Evolutionary conservation across 2,329 filamentous ascomycete genomes (phyloP), one percentile per base, ranked within the genome.

Genomic region (Fusarium ambrosium): DNA sequence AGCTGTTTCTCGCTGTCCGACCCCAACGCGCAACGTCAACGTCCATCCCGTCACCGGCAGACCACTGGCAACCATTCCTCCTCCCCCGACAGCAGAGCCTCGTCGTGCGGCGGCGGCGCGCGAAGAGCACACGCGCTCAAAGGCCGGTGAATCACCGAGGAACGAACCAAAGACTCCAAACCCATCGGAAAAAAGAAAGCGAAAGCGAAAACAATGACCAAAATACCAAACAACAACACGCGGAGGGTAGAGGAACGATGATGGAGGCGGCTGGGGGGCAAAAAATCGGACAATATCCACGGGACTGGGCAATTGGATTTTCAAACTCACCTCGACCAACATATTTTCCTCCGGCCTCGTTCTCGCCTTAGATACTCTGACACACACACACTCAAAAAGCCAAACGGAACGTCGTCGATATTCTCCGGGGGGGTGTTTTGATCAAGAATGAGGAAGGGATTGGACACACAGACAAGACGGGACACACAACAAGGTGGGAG

Each of bases 271-370:
- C 29, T 22, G 32, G 41, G 48, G 63, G 59, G 29, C 48, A 72
- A 62, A 71, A 66, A 65, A 41, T 64, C 24, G 55, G 32, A 61
- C 45, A 71, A 48, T 24, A 67, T 56, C 64, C 18, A 69, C 53
- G 34, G 37, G 36, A 41, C 20, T 4, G 24, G 45, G 68, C 63
- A 70, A 64, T 63, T 64, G 62, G 63, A 53, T 65, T 75, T 75
- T 68, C 63, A 68, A 9, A 82, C 82, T 81, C 77, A 83, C 82
- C 78, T 83, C 81, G 67, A 82, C 81, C 81, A 83, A 79, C 82
- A 83, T 82, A 64, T 74, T 73, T 24, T 58, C 48, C 69, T 69
- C 64, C 34, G n/a, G 13, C 55, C 51, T 63, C 36, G 61, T 41
- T 13, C 43, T 48, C 14, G 48, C 48, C 24, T 53, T 53, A n/a